Conservation (phyloP, 2,329 filamentous ascomycete species). For the Cadophora luteo-olivacea region DNA sequence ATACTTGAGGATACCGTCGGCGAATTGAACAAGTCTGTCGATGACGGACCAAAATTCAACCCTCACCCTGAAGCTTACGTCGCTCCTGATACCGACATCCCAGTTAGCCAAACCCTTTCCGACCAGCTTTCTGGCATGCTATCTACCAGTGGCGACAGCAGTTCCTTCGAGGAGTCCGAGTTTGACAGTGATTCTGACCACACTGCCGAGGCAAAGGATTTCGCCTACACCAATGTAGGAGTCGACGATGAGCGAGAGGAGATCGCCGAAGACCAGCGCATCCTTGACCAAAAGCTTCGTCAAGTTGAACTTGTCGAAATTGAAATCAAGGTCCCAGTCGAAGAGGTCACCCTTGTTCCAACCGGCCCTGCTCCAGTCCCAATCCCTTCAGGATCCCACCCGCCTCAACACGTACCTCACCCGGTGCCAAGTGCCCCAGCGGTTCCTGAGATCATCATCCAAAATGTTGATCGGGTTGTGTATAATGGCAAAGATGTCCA, state of each 20-base stretch:
- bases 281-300: background rate
- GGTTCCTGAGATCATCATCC: background rate
- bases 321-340: slow-evolving; percentile 7
- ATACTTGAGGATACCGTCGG: background rate
- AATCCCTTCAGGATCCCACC: background rate
- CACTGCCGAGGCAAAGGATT: background rate
- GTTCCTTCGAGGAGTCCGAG: background rate
- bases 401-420: background rate
- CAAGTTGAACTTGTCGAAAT: background rate
- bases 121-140: background rate
- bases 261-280: background rate
- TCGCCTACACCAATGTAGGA: background rate
- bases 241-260: background rate
- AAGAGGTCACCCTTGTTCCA: background rate
- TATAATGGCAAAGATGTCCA: background rate
- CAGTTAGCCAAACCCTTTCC: background rate
- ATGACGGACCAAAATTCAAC: slow-evolving; percentile 12
- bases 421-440: background rate
- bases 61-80: slow-evolving; percentile 7
- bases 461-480: background rate
- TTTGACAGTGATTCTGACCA: background rate
- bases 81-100: background rate
- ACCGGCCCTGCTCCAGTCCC: background rate
- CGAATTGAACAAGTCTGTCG: background rate
- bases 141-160: background rate